These are phyloP conservation scores for thale cress (Arabidopsis thaliana) DNA, from an alignment of 345 rosid species.

Conservation along the genomic window DNA sequence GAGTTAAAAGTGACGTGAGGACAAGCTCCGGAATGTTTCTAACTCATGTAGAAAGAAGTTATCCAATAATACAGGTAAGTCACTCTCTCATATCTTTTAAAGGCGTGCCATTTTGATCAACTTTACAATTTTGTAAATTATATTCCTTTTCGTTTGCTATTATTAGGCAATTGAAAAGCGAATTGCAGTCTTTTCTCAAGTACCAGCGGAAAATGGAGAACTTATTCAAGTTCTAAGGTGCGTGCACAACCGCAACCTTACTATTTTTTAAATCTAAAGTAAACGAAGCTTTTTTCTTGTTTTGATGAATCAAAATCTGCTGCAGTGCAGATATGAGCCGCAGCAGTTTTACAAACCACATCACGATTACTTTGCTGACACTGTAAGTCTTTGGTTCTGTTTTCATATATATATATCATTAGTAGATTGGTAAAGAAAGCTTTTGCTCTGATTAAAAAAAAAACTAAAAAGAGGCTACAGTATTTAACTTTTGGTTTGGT, in stretches of 20 bases:
- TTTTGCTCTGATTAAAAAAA: no score
- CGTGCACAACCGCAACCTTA: slow-evolving; percentile 37
- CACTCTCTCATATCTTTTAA: slow-evolving; percentile 12
- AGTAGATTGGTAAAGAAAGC: no score
- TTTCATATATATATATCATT: not conserved
- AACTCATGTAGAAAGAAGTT: slow-evolving; percentile 65
- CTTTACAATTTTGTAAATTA: not conserved
- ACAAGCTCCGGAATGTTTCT: slow-evolving; percentile 99
- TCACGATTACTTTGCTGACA: slow-evolving; percentile 89
- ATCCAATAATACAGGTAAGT: slow-evolving; percentile 83
- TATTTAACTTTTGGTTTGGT: slow-evolving; percentile 9
- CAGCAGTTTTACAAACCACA: slow-evolving; percentile 91
- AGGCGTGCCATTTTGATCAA: not conserved
- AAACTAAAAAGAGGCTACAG: no score
- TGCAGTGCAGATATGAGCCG: slow-evolving; percentile 93
- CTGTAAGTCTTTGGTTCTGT: slow-evolving; percentile 57
- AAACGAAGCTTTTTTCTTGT: slow-evolving; percentile 46
- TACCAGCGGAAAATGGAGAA: slow-evolving; percentile 91
- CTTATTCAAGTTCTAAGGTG: slow-evolving; percentile 94
- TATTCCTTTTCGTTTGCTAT: slow-evolving; percentile 23
- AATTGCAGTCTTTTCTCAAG: slow-evolving; percentile 91
- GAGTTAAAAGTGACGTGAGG: slow-evolving; percentile 87
- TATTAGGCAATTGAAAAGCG: slow-evolving; percentile 93
- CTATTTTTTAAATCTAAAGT: slow-evolving; percentile 24
- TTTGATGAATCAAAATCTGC: slow-evolving; percentile 67